Percentiles rank a stretch among this genome's conserved stretches.
These are phyloP conservation scores for Acanthamoeba lenticulata DNA, from an alignment of 208 protist species.

Conservation along the genomic window DNA sequence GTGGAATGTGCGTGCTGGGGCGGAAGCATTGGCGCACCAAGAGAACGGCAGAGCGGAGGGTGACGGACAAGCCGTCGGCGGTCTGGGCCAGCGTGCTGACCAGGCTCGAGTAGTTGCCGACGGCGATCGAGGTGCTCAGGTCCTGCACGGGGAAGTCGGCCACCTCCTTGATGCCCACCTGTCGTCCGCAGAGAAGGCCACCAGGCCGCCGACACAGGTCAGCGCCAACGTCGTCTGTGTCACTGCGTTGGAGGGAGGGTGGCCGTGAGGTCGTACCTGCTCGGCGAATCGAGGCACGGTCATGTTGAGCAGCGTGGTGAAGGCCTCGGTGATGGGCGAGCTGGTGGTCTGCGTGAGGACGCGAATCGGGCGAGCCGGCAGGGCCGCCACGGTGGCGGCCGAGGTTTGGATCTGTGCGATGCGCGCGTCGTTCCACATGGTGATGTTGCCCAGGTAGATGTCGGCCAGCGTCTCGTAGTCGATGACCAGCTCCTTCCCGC, in stretches of 20 bases:
- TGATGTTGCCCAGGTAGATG: not conserved
- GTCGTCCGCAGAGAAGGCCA: no score
- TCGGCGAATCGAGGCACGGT: not conserved
- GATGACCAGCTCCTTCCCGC: not conserved
- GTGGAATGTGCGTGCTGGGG: no score
- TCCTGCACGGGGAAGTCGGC: not conserved
- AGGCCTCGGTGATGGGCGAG: not conserved
- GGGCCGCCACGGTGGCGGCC: not conserved
- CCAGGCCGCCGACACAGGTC: no score
- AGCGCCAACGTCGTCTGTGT: no score
- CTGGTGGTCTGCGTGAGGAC: not conserved
- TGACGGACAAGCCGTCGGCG: not conserved
- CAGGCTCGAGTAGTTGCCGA: not conserved
- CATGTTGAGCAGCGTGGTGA: not conserved
- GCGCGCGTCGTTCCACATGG: not conserved
- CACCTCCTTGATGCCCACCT: not conserved
- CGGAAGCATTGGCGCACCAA: no score
- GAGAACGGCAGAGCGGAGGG: no score
- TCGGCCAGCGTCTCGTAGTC: not conserved
- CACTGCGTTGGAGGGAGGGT: no score
- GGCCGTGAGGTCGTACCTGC: no score
- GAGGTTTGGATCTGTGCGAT: not conserved
- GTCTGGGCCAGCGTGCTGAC: not conserved
- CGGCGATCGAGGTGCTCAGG: not conserved
- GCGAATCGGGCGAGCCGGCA: not conserved